Conservation (phyloP, 1,139 yeast genomes). For the Geotrichum histeridarum region DNA sequence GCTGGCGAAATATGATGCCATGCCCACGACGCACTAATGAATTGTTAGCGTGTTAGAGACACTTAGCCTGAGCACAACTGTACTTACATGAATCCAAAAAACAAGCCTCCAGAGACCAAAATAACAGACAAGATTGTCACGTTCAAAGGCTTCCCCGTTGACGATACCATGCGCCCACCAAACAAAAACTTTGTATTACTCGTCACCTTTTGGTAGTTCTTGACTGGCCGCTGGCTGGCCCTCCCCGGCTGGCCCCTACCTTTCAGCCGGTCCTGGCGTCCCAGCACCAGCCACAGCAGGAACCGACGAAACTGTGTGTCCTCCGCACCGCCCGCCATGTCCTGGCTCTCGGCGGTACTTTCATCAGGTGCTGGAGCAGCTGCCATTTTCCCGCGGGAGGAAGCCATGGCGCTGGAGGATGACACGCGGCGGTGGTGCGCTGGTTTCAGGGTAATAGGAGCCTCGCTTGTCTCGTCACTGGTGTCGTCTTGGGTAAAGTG, state of each 20-base stretch:
- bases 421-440: not conserved
- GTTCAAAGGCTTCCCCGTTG: slow-evolving; percentile 39
- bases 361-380: not conserved
- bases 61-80: not conserved
- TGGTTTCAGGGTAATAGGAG: not conserved
- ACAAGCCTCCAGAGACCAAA: slow-evolving; percentile 50
- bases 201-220: slow-evolving; percentile 41
- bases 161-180: slow-evolving; percentile 59
- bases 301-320: not conserved
- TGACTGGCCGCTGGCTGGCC: not conserved
- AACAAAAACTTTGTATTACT: slow-evolving; percentile 46
- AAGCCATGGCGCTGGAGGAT: not conserved
- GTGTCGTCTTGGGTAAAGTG: not conserved
- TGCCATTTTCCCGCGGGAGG: not conserved
- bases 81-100: slow-evolving; percentile 43
- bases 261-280: slow-evolving; percentile 19
- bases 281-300: slow-evolving; percentile 12
- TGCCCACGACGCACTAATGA: slow-evolving; percentile 45
- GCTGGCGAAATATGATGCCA: slow-evolving; percentile 59
- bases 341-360: not conserved
- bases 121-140: slow-evolving; percentile 39
- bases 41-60: not conserved
- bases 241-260: slow-evolving; percentile 20
- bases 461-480: not conserved
- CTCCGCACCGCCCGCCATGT: not conserved